Percentiles rank a stretch among this genome's conserved stretches.
These are phyloP conservation scores for Nemania bipapillata DNA, from an alignment of 2,329 filamentous ascomycete species.

Conservation along the genomic window DNA sequence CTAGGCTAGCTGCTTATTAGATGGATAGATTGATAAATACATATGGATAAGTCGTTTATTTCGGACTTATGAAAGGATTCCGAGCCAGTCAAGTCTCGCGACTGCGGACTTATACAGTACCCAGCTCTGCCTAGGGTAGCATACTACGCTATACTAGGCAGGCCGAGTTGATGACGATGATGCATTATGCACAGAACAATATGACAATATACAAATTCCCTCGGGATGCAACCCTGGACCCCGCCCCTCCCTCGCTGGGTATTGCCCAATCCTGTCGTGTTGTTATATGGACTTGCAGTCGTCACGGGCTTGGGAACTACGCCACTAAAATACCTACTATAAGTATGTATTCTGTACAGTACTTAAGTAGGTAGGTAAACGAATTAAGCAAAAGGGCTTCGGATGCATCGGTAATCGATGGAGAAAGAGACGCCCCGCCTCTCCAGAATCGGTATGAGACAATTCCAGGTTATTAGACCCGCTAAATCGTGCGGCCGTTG, in stretches of 20 bases:
- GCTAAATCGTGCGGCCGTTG: no score
- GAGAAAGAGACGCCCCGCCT: constrained; percentile 3
- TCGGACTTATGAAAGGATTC: constrained; percentile 18
- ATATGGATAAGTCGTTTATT: no score
- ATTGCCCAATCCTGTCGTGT: constrained; percentile 31
- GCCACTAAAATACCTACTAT: no score
- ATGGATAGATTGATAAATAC: no score
- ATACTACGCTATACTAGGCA: constrained; percentile 17
- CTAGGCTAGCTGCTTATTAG: not conserved
- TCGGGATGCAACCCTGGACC: constrained; percentile 36
- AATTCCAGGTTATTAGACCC: not conserved
- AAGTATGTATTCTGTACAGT: no score
- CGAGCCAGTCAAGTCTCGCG: not conserved
- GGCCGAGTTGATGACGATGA: constrained; percentile 11
- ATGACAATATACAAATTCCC: constrained; percentile 23
- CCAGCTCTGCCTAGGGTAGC: not conserved
- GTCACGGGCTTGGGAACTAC: constrained; percentile 4
- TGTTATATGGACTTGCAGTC: constrained; percentile 16
- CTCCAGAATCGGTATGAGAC: not conserved
- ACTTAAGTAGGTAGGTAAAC: no score
- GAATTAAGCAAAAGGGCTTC: constrained; percentile 30
- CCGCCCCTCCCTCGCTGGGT: constrained; percentile 1
- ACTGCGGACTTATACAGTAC: constrained; percentile 2
- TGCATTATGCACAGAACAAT: constrained; percentile 21
- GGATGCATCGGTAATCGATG: constrained; percentile 35